Evolutionary conservation across 371 early-diverging fungal species (phyloP).

Genomic region (Syncephalis fuscata): DNA sequence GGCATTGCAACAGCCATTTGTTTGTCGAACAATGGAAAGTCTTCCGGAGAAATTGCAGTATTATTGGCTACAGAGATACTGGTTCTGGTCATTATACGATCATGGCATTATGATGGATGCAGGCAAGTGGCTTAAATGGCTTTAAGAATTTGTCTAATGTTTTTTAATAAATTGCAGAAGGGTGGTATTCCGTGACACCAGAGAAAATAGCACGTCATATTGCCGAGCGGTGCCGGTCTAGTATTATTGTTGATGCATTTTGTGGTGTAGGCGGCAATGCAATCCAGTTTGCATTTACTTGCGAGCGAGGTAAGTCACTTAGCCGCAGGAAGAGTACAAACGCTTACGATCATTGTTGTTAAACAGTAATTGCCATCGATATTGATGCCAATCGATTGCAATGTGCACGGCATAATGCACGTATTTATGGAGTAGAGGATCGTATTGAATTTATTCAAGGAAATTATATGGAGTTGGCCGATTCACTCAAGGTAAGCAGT

Average conservation of each 20-base stretch:
- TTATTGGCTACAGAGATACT: neutral
- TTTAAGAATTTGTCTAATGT: neutral
- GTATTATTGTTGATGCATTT: conserved; percentile 78
- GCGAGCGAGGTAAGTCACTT: conserved; percentile 33
- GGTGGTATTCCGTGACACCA: conserved; percentile 95
- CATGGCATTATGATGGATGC: neutral
- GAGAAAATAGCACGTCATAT: conserved; percentile 76
- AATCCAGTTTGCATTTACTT: conserved; percentile 83
- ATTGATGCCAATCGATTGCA: conserved; percentile 61
- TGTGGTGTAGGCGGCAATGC: conserved; percentile 94
- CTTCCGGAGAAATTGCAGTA: neutral
- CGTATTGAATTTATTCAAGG: conserved; percentile 83
- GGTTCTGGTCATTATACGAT: neutral
- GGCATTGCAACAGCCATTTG: too few species aligned
- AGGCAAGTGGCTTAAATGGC: neutral
- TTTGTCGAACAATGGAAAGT: neutral
- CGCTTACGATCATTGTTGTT: neutral
- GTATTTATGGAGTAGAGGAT: conserved; percentile 78
- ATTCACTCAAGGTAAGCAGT: conserved; percentile 14
- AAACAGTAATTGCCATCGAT: conserved; percentile 81
- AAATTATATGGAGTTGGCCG: conserved; percentile 57
- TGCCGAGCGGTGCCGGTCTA: conserved; percentile 49
- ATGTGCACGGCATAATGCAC: conserved; percentile 76
- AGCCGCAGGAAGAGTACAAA: neutral
- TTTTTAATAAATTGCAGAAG: too few species aligned